phyloP scores from a whole-genome alignment of 805 yeast species.

The Sungouiozyma ichnusensis region DNA sequence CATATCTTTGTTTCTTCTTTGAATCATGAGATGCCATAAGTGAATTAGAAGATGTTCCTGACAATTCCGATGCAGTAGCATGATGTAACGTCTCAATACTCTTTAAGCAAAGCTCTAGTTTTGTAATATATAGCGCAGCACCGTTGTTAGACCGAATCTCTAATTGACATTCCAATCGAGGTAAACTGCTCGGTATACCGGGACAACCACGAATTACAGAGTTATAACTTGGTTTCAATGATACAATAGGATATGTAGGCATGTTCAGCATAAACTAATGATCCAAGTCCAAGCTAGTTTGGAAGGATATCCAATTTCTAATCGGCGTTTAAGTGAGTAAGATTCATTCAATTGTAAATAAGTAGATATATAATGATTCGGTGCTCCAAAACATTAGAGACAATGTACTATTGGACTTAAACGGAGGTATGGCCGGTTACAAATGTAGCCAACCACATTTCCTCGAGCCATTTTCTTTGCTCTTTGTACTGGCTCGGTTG shows the following conservation, averaged over 20 bases:
- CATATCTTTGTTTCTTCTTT: constrained; percentile 12
- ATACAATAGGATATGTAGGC: constrained; percentile 24
- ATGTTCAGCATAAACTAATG: too few species aligned
- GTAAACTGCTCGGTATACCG: constrained; percentile 52
- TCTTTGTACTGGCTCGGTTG: neutral
- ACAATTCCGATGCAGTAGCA: neutral
- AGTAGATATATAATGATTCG: too few species aligned
- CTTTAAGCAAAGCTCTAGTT: constrained; percentile 38
- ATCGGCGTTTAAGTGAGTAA: too few species aligned
- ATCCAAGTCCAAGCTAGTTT: too few species aligned
- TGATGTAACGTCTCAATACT: constrained; percentile 41
- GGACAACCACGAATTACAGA: constrained; percentile 58
- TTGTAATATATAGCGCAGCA: constrained; percentile 36
- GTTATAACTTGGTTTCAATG: constrained; percentile 40
- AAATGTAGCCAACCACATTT: neutral
- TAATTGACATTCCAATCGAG: constrained; percentile 48
- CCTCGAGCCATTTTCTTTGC: neutral
- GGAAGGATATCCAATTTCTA: too few species aligned
- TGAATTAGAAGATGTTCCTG: constrained; percentile 7
- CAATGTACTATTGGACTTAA: too few species aligned
- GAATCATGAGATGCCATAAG: neutral
- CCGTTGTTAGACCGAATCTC: constrained; percentile 45
- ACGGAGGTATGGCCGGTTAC: neutral
- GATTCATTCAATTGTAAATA: too few species aligned
- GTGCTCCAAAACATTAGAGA: too few species aligned